Evolutionary conservation across 106 monocot genomes (phyloP), one percentile per base, ranked within the genome.

Genomic region (Amphibolis antarctica): DNA sequence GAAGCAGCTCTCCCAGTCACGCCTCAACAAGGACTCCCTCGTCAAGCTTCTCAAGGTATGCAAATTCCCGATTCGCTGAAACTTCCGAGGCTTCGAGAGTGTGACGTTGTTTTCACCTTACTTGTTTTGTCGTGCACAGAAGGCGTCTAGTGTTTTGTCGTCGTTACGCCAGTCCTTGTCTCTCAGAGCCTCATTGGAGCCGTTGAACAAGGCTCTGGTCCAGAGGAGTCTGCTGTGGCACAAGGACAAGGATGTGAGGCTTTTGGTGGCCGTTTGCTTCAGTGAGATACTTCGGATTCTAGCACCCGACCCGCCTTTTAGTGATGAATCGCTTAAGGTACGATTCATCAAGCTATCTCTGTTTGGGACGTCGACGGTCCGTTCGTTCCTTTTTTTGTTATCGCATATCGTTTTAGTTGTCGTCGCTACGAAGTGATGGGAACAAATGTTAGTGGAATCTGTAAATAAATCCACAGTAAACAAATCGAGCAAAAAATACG

Each of bases 211-310:
- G 5, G 79, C 83, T 54, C 58, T 94, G 11, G 66, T 74, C 43
- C 76, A 89, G 74, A 78, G 69, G 28, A 74, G 71, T 61, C 55
- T 94, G 47, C 73, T 86, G 53, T 70, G 76, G 21, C 83, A 89
- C 53, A 94, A 81, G 74, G 94, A 94, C 65, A 88, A 86, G 68
- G 94, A 94, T 57, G 81, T 94, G 19, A 83, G 68, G 68, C 71
- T 94, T 67, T 51, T 89, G 36, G 71, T 84, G 71, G 89, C 86
- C 29, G 83, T 69, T 46, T 94, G 94, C 69, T 78, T 81, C 59
- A 75, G 75, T 76, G 94, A 94, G 66, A 66, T 86, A 46, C 79
- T 86, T 22, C 79, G 94, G n/a, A 45, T 94, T 50, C 76, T 94
- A 45, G 89, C 89, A 67, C 94, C 94, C 50, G 60, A 82, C 44